These are phyloP conservation scores for Candida tetrigidarum DNA, from an alignment of 1,139 yeast genomes.

Conservation along the genomic window DNA sequence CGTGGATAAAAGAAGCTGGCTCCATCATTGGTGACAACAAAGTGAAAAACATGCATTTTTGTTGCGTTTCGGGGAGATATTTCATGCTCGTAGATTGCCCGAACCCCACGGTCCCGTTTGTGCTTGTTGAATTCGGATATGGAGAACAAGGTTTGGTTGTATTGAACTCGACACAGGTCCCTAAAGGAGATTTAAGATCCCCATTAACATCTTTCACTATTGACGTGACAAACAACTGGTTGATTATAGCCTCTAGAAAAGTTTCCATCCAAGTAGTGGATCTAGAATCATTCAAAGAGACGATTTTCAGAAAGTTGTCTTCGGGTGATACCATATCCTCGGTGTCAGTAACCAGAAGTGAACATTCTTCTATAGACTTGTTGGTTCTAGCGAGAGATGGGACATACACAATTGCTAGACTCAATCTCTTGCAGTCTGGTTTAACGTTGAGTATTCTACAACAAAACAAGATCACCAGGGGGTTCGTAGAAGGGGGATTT, in stretches of 20 bases:
- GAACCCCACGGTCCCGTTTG: constrained; percentile 60
- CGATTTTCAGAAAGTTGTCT: constrained; percentile 55
- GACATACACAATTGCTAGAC: constrained; percentile 44
- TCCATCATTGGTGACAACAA: constrained; percentile 38
- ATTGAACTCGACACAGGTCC: constrained; percentile 23
- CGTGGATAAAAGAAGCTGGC: constrained; percentile 27
- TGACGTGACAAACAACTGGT: constrained; percentile 38
- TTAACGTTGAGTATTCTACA: constrained; percentile 41
- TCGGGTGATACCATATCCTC: constrained; percentile 81
- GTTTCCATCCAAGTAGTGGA: constrained; percentile 67
- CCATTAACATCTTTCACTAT: constrained; percentile 60
- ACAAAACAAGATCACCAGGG: constrained; percentile 69
- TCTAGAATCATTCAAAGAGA: constrained; percentile 24
- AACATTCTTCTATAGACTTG: constrained; percentile 21
- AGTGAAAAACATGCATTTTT: constrained; percentile 55
- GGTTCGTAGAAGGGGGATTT: constrained; percentile 78
- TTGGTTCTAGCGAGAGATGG: constrained; percentile 70
- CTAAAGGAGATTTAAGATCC: constrained; percentile 50
- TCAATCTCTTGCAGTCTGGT: constrained; percentile 18
- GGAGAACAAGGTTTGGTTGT: constrained; percentile 4
- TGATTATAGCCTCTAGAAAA: constrained; percentile 73
- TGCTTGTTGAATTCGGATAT: constrained; percentile 43
- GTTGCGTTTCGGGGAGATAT: constrained; percentile 22
- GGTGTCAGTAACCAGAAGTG: constrained; percentile 39
- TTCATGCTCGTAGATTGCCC: constrained; percentile 66